phyloP scores from a whole-genome alignment of 2,329 filamentous ascomycete species.

The Fusarium sp. region DNA sequence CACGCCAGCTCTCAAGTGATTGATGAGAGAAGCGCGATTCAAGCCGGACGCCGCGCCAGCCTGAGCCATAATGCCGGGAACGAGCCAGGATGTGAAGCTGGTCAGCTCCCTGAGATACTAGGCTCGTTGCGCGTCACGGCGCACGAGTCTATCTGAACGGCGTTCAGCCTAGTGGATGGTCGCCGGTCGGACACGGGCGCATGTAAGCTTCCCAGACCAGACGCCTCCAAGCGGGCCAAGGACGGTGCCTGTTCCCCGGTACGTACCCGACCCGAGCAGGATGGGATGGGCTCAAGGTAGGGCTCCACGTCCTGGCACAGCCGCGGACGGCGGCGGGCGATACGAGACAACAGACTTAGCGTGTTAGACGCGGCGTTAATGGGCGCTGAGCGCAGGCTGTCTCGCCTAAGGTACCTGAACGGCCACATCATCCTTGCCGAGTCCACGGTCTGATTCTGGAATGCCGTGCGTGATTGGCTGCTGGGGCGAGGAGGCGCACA shows the following conservation, averaged over 20 bases:
- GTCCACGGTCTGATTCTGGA: constrained; percentile 2
- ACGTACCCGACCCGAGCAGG: neutral
- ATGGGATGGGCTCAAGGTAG: constrained; percentile 1
- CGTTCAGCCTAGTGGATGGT: constrained; percentile 12
- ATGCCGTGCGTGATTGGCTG: constrained; percentile 32
- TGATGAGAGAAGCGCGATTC: constrained; percentile 21
- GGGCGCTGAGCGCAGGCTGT: constrained; percentile 31
- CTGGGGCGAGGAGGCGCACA: constrained; percentile 34
- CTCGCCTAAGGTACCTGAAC: constrained; percentile 38
- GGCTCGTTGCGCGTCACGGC: constrained; percentile 21
- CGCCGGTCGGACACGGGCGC: constrained; percentile 26
- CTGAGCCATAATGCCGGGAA: constrained; percentile 29
- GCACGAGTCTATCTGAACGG: constrained; percentile 15
- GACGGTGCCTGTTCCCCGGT: constrained; percentile 4
- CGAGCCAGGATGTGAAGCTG: constrained; percentile 24
- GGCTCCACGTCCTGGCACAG: constrained; percentile 39
- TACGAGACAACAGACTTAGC: constrained; percentile 44
- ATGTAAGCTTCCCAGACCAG: constrained; percentile 27
- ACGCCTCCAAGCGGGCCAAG: constrained; percentile 18
- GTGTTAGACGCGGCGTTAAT: constrained; percentile 48
- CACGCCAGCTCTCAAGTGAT: constrained; percentile 8
- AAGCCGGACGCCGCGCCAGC: constrained; percentile 31
- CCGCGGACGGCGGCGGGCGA: constrained; percentile 44
- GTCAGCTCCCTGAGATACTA: constrained; percentile 16
- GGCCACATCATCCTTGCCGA: constrained; percentile 27